Evolutionary conservation across 768 basidiomycete genomes (phyloP), one percentile per base, ranked within the genome.

Genomic region (Cytidiella melzeri): DNA sequence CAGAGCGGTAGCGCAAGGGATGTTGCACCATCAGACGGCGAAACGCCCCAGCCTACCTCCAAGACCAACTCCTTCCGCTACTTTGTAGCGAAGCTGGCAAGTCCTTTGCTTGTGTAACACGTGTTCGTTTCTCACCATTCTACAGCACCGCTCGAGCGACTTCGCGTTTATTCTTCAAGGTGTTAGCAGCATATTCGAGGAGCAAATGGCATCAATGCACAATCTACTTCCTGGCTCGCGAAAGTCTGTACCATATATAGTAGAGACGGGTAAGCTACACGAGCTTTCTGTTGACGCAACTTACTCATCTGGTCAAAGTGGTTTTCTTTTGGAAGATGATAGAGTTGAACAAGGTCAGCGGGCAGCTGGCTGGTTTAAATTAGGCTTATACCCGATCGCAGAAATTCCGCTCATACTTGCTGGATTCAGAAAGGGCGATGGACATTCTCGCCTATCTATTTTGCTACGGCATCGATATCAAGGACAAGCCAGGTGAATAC

Each of bases 401-500:
- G 92, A 93, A 92, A 84, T 94, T 97, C 67, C 79, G 88, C 19
- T 67, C 72, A n/a, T 84, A 84, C 62, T 68, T 94, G 6, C 67
- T 94, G 11, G 87, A 92, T 45, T 87, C 85, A 1, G 89, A 91
- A 28, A 84, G 79, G 62, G 80, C 80, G 2, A 81, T 80, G 64
- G 87, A 94, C 59, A 61, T 93, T 3, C 69, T 92, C 23, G 86
- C 79, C 0, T 84, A 88, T 64, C 75, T 95, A 28, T 67, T 96
- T 12, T 85, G 86, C 57, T 87, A 86, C 62, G 80, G 80, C 43
- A 71, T 96, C 23, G 91, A 94, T 53, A 83, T 92, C 61, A 96
- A 96, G 66, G 94, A 97, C 61, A 92, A 91, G 67, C 87, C 92
- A 52, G 82, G 92, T 95, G 61, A 62, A 83, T n/a, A n/a, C n/a